Base-by-base conservation (phyloP, 805 yeast genomes). In the Starmerella tilneyi region DNA sequence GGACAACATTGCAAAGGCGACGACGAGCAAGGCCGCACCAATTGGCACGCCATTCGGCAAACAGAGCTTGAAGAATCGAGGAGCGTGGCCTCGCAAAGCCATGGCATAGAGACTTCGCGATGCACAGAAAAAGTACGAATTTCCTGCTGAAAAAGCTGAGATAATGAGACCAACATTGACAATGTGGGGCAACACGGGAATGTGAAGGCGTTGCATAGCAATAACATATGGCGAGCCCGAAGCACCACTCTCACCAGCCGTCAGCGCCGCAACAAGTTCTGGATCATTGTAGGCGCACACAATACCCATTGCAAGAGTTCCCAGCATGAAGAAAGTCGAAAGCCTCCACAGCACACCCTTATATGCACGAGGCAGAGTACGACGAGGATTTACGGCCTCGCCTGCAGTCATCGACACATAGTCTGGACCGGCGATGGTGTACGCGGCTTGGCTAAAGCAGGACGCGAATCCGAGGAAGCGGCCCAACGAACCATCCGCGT, bases 381-480 rank as follows among this genome's bases (percentile, higher is more conserved):
- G 73, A 43, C 89, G 71, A 9, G 94, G 94, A 53, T 77, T 69
- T 27, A 72, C 66, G 2, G 84, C 76, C 60, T 85, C 94, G 38
- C 94, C 85, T 3, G 94, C 94, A 27, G 84, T 76, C 82, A 82
- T 79, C 1, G 89, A 73, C 28, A 85, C 74, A 55, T 82, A 81
- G 62, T 85, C 95, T 2, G 94, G 94, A 0, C 94, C 95, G 3
- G 84, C 84, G 52, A 82, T 77, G 12, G 92, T 81, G 60, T 80
- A 84, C 23, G 81, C 68, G 7, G 94, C 94, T 49, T 75, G 76
- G 43, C 75, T 70, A 37, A 83, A 61, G 49, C 88, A 80, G 0
- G 78, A 72, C 55, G 81, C 62, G 56, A 81, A 82, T 1, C 89
- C 94, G 54, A 79, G 74, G 54, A 81, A 79, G 48, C 79, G 65